Conservation (phyloP, 148 eudicot genomes). For the Fagopyrum homotropicum region DNA sequence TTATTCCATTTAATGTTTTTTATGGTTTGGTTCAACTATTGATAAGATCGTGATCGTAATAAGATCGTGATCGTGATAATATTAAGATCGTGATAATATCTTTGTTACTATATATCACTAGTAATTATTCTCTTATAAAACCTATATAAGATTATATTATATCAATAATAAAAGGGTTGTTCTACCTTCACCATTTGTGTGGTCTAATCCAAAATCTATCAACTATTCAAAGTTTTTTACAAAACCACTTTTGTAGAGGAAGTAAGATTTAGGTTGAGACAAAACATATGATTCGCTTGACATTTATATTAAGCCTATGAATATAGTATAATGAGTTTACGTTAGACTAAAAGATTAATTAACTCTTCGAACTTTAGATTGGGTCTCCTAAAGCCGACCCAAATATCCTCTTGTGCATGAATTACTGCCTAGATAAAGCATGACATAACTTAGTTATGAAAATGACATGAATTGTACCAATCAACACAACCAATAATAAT, state of each 20-base stretch:
- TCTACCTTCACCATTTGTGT: no score
- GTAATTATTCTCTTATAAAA: no score
- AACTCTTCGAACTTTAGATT: not conserved
- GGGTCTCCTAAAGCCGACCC: constrained; percentile 1
- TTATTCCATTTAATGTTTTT: no score
- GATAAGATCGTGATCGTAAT: no score
- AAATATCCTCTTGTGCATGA: not conserved
- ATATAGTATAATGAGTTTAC: not conserved
- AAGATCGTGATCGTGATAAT: no score
- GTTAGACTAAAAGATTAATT: not conserved
- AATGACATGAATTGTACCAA: constrained; percentile 1
- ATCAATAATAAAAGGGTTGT: no score
- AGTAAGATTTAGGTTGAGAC: not conserved
- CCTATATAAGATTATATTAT: no score
- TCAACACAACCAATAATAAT: constrained; percentile 1
- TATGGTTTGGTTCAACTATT: no score
- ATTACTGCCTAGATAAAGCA: not conserved
- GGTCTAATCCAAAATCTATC: no score
- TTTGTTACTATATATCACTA: no score
- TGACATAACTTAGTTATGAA: not conserved
- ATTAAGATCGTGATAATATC: no score
- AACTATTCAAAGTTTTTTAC: not conserved
- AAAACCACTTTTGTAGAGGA: no score
- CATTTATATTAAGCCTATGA: not conserved
- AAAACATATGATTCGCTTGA: not conserved